Percentiles rank a stretch among this genome's conserved stretches.
phyloP scores from a whole-genome alignment of 202 grass and related monocot species.

The Panicum hallii region DNA sequence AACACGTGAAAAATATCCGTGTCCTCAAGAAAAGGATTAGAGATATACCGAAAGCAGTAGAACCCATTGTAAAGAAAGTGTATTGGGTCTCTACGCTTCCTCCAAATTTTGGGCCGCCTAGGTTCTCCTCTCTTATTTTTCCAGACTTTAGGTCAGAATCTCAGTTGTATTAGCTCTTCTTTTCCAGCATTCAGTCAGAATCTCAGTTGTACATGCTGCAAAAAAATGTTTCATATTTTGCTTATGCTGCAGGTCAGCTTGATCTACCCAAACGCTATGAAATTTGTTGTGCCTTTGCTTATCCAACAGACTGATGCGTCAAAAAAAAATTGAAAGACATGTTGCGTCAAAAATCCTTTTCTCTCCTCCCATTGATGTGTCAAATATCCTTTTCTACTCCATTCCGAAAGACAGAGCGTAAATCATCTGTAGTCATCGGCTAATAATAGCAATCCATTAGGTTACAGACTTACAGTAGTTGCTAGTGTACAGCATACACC shows the following conservation, averaged over 20 bases:
- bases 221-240: conserved; percentile 32
- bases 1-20: neutral
- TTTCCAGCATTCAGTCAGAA: neutral
- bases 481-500: too few species aligned
- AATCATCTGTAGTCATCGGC: neutral
- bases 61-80: conserved; percentile 9
- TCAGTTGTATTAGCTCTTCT: neutral
- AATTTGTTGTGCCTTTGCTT: conserved; percentile 1
- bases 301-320: neutral
- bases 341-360: too few species aligned
- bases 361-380: too few species aligned
- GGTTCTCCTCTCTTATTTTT: conserved; percentile 28
- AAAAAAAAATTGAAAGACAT: too few species aligned
- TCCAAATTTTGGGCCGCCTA: conserved; percentile 28
- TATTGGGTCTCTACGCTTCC: neutral
- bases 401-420: neutral
- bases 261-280: neutral
- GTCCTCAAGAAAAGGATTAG: conserved; percentile 2
- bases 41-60: conserved; percentile 22
- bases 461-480: too few species aligned
- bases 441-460: too few species aligned
- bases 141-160: neutral
- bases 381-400: neutral
- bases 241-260: conserved; percentile 76
- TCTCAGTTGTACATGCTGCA: conserved; percentile 1